phyloP scores from a whole-genome alignment of 257 asterid genomes.

The Solanum virginianum region DNA sequence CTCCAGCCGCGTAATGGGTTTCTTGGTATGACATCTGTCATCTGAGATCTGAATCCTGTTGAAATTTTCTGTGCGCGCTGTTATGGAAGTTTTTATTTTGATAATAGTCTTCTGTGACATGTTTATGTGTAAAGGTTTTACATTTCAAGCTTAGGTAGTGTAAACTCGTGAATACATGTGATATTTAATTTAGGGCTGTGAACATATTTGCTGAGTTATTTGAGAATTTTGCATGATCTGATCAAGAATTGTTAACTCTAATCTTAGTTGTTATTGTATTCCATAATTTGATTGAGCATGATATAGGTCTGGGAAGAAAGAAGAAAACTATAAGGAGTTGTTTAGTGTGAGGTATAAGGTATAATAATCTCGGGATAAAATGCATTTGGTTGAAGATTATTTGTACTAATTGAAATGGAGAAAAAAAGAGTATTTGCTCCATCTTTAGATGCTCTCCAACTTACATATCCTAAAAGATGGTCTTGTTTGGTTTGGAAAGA shows the following conservation, averaged over 20 bases:
- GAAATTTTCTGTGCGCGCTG: not conserved
- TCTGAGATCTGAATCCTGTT: not conserved
- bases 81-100: not conserved
- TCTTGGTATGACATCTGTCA: not conserved
- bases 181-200: too few species aligned
- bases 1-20: not conserved
- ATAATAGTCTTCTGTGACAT: not conserved
- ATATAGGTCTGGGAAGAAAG: not conserved
- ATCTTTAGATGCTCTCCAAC: too few species aligned
- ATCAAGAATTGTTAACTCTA: not conserved
- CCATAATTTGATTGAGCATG: not conserved
- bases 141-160: not conserved
- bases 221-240: not conserved
- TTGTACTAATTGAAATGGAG: too few species aligned
- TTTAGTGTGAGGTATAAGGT: too few species aligned
- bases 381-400: too few species aligned
- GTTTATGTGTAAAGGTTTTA: not conserved
- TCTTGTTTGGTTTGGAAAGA: too few species aligned
- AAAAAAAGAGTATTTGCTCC: too few species aligned
- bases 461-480: too few species aligned
- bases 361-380: too few species aligned
- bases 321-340: not conserved
- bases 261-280: not conserved
- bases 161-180: not conserved
- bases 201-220: not conserved